Conservation (phyloP, 768 basidiomycete genomes). For the Hydnum rufescens region DNA sequence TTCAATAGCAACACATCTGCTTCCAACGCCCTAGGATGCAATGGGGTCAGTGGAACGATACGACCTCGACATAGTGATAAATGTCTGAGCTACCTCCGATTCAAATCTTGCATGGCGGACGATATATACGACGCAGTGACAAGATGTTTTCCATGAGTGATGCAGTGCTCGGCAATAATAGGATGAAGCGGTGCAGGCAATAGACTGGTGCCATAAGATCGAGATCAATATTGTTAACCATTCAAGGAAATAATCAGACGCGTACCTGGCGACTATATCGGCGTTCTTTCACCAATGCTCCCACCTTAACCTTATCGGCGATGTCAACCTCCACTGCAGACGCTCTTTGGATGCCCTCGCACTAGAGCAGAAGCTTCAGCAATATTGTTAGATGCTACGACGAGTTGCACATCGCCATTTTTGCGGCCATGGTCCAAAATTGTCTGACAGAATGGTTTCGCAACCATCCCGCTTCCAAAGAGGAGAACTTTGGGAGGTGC, state of each 20-base stretch:
- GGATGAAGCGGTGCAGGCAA: conserved; percentile 62
- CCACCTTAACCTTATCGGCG: conserved; percentile 25
- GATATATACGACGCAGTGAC: conserved; percentile 88
- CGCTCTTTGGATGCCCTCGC: conserved; percentile 22
- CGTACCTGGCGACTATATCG: conserved; percentile 73
- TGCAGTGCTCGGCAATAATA: conserved; percentile 49
- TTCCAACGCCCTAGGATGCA: conserved; percentile 29
- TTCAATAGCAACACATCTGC: conserved; percentile 60
- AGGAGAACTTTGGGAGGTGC: conserved; percentile 37
- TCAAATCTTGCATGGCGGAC: conserved; percentile 45
- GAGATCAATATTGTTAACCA: not conserved
- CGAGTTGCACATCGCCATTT: conserved; percentile 40
- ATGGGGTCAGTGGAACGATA: not conserved
- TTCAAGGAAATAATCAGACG: conserved; percentile 1
- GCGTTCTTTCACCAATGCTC: conserved; percentile 33
- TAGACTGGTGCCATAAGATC: no score
- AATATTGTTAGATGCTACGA: conserved; percentile 60
- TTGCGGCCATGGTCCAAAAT: conserved; percentile 25
- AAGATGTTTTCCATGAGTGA: conserved; percentile 48
- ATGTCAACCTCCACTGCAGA: conserved; percentile 41
- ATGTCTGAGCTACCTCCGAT: conserved; percentile 30
- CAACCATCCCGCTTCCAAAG: conserved; percentile 91
- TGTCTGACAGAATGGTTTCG: conserved; percentile 66
- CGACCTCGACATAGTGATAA: not conserved
- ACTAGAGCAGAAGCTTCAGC: conserved; percentile 31